Conservation (phyloP, 495 filamentous ascomycete genomes). For the Cudoniella acicularis region DNA sequence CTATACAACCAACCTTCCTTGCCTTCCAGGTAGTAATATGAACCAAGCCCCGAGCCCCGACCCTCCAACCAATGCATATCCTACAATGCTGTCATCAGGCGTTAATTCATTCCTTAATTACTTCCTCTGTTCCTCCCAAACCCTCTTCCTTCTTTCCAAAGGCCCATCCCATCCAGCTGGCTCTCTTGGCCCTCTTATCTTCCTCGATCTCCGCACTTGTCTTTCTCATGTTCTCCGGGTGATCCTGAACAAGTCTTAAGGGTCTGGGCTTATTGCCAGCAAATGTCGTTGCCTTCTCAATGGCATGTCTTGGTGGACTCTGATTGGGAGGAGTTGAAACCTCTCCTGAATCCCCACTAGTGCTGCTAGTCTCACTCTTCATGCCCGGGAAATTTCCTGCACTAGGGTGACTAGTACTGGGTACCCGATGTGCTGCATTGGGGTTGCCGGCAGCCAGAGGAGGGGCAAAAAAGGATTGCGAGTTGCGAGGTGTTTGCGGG, state of each 20-base stretch:
- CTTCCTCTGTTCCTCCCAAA: not conserved
- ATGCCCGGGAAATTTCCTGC: constrained; percentile 53
- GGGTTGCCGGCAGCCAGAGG: constrained; percentile 27
- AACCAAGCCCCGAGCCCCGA: not conserved
- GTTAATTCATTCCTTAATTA: constrained; percentile 3
- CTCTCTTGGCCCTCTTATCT: constrained; percentile 40
- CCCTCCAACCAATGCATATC: not conserved
- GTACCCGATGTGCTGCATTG: constrained; percentile 21
- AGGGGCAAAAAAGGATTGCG: constrained; percentile 46
- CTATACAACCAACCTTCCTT: not conserved
- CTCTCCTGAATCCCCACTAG: constrained; percentile 56
- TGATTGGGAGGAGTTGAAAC: constrained; percentile 47
- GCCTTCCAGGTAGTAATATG: not conserved
- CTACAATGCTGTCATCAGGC: not conserved
- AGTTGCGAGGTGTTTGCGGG: constrained; percentile 39
- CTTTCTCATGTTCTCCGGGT: constrained; percentile 32
- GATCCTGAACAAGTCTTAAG: constrained; percentile 74
- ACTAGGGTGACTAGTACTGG: constrained; percentile 36
- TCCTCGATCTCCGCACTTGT: constrained; percentile 29
- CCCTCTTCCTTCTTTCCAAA: constrained; percentile 22
- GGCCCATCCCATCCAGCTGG: constrained; percentile 55
- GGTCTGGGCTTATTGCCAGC: constrained; percentile 77
- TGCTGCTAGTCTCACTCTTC: constrained; percentile 56
- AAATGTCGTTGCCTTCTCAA: constrained; percentile 55
- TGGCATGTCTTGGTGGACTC: constrained; percentile 51